Evolutionary conservation across 441 rosid species (phyloP).

Genomic region (Gossypium laxum): DNA sequence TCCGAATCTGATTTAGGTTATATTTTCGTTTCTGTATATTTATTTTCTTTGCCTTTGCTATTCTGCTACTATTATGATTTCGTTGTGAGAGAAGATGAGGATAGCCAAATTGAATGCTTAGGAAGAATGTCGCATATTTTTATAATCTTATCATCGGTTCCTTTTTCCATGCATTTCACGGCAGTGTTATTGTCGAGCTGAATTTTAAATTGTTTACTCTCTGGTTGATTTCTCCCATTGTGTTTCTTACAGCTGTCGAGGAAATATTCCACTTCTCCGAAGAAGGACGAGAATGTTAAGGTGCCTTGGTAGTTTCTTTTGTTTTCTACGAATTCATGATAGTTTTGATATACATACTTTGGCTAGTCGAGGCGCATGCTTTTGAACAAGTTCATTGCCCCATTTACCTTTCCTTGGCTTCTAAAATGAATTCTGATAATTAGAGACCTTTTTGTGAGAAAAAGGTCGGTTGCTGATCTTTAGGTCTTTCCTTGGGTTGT

Average conservation of each 20-base stretch:
- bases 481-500: background rate
- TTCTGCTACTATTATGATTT: background rate
- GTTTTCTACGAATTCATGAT: background rate
- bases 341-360: background rate
- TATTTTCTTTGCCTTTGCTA: constrained; percentile 6
- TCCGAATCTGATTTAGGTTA: background rate
- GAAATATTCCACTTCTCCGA: constrained; percentile 37
- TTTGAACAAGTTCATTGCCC: background rate
- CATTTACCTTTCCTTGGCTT: background rate
- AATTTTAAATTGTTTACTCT: background rate
- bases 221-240: background rate
- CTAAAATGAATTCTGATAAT: background rate
- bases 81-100: background rate
- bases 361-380: background rate
- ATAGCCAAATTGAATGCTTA: background rate
- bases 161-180: background rate
- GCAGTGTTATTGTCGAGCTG: background rate
- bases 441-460: background rate
- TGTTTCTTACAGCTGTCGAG: constrained; percentile 31
- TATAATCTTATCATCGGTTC: background rate
- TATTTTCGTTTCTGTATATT: background rate
- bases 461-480: background rate
- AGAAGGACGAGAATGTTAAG: constrained; percentile 46
- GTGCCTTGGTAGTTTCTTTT: constrained; percentile 22
- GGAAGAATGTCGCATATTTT: background rate